These are phyloP conservation scores for Naumovozyma dairenensis DNA, from an alignment of 805 yeast genomes.

Conservation along the genomic window DNA sequence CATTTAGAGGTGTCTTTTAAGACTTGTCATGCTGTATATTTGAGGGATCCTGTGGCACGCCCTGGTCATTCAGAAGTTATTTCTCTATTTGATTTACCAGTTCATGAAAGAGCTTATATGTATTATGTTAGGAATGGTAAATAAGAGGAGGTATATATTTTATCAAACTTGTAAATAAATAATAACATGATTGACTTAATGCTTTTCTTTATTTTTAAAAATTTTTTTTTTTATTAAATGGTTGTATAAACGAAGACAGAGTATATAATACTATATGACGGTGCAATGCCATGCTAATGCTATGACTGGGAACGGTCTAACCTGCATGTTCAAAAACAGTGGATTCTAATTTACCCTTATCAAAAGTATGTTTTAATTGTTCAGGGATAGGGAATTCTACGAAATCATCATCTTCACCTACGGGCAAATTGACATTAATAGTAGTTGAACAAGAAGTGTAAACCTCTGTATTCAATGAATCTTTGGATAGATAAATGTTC, in stretches of 20 bases:
- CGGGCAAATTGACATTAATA: slow-evolving; percentile 76
- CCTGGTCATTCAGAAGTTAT: slow-evolving; percentile 96
- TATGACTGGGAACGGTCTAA: no score
- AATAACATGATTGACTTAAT: neutral
- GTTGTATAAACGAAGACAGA: no score
- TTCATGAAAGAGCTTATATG: slow-evolving; percentile 92
- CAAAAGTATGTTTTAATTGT: slow-evolving; percentile 70
- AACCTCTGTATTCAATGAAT: slow-evolving; percentile 63
- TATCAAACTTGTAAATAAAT: slow-evolving; percentile 1
- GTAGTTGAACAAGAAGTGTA: slow-evolving; percentile 81
- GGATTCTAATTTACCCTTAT: slow-evolving; percentile 52
- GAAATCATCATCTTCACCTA: slow-evolving; percentile 58
- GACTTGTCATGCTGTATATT: slow-evolving; percentile 92
- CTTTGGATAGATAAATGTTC: slow-evolving; percentile 62
- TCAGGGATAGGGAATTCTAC: slow-evolving; percentile 83
- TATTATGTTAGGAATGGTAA: slow-evolving; percentile 73
- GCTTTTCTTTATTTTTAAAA: neutral
- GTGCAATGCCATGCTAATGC: no score
- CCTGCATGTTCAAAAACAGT: slow-evolving; percentile 79
- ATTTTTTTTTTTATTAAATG: neutral
- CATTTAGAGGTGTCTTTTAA: slow-evolving; percentile 84
- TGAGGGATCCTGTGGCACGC: slow-evolving; percentile 94
- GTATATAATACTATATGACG: no score
- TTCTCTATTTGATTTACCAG: slow-evolving; percentile 71
- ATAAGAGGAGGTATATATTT: slow-evolving; percentile 8